phyloP scores from a whole-genome alignment of 768 basidiomycete genomes.

The Mycena albidolilacea region DNA sequence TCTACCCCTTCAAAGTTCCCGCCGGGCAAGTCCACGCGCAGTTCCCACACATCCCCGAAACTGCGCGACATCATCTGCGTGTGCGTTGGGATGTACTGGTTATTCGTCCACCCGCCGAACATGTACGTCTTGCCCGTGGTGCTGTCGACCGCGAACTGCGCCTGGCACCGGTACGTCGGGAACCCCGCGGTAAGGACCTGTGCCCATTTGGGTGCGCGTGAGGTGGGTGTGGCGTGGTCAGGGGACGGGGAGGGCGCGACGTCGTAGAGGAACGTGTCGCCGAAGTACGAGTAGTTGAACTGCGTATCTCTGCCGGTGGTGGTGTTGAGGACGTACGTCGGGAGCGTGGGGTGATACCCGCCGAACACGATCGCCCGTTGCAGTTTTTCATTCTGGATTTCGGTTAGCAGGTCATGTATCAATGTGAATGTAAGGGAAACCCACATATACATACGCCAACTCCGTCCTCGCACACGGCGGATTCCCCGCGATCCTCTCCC shows the following conservation, averaged over 20 bases:
- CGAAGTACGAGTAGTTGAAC: slow-evolving; percentile 57
- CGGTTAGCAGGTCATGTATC: not conserved
- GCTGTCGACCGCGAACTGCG: slow-evolving; percentile 52
- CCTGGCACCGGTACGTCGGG: slow-evolving; percentile 57
- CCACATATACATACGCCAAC: slow-evolving; percentile 45
- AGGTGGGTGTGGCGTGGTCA: not conserved
- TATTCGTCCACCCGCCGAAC: slow-evolving; percentile 59
- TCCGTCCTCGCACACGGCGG: slow-evolving; percentile 50
- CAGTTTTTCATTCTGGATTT: slow-evolving; percentile 36
- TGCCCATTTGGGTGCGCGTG: slow-evolving; percentile 46
- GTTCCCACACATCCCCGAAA: slow-evolving; percentile 58
- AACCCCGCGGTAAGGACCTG: slow-evolving; percentile 59
- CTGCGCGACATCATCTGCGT: slow-evolving; percentile 43
- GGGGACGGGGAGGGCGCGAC: slow-evolving; percentile 1
- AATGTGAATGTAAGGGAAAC: not conserved
- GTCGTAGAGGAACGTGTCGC: slow-evolving; percentile 56
- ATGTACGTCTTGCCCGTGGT: slow-evolving; percentile 54
- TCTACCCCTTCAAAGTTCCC: slow-evolving; percentile 54
- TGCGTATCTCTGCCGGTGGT: not conserved
- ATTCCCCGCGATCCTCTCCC: slow-evolving; percentile 50
- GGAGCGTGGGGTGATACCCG: slow-evolving; percentile 53
- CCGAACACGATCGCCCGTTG: slow-evolving; percentile 55
- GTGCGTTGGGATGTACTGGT: slow-evolving; percentile 52
- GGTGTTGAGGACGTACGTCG: slow-evolving; percentile 33
- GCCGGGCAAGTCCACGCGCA: slow-evolving; percentile 50